A percentile compares a stretch with the other conserved stretches of the same genome.
phyloP scores from a whole-genome alignment of 768 basidiomycete species.

The Amanita polypyramis region DNA sequence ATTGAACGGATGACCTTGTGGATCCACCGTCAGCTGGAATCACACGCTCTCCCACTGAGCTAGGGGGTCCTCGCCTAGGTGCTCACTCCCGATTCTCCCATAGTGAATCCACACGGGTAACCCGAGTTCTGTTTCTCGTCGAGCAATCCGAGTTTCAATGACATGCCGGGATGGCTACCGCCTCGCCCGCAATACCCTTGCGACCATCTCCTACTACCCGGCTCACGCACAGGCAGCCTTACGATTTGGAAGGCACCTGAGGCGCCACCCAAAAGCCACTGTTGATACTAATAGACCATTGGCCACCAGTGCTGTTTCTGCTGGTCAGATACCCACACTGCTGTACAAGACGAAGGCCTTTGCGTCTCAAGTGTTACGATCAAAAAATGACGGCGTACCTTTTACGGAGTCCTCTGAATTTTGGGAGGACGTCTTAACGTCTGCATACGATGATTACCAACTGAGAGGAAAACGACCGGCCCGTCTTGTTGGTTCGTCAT shows the following conservation, averaged over 20 bases:
- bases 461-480: slow-evolving; percentile 23
- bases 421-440: slow-evolving; percentile 36
- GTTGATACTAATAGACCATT: neutral
- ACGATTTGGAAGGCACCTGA: neutral
- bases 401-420: slow-evolving; percentile 24
- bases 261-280: neutral
- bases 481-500: slow-evolving; percentile 37
- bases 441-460: slow-evolving; percentile 24
- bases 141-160: neutral
- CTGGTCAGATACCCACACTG: slow-evolving; percentile 28
- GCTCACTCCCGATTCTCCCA: too few species aligned
- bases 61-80: slow-evolving; percentile 11
- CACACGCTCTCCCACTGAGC: slow-evolving; percentile 19
- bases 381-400: slow-evolving; percentile 10
- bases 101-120: too few species aligned
- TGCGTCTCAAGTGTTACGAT: slow-evolving; percentile 32
- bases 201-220: neutral
- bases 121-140: too few species aligned
- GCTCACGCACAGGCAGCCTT: neutral
- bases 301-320: neutral
- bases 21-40: slow-evolving; percentile 19
- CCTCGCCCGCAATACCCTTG: neutral
- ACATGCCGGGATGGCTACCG: slow-evolving; percentile 2
- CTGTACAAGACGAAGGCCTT: slow-evolving; percentile 39
- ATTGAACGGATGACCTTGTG: slow-evolving; percentile 34